Evolutionary conservation across 1,139 yeast genomes (phyloP).

Genomic region (Nakaseomyces nivariensis): DNA sequence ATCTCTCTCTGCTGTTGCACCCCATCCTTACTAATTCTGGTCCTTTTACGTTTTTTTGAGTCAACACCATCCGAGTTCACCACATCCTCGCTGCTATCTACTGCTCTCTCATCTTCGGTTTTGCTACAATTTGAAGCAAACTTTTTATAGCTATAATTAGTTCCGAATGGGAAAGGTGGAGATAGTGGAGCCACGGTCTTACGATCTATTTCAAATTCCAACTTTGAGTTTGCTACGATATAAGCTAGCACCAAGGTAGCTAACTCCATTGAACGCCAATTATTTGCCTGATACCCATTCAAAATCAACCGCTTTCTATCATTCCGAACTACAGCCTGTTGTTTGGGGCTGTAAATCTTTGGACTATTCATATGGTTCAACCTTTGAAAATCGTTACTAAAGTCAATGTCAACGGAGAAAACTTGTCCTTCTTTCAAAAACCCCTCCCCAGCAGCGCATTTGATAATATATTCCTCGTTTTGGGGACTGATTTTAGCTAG

Average conservation of each 20-base stretch:
- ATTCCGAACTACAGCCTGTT: not conserved
- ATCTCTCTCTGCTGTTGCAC: not conserved
- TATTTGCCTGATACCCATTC: not conserved
- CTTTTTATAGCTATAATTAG: not conserved
- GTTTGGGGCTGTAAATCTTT: not conserved
- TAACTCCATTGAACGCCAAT: not conserved
- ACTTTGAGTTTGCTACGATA: not conserved
- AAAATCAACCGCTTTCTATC: not conserved
- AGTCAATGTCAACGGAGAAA: not conserved
- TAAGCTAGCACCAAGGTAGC: not conserved
- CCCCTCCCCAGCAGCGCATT: not conserved
- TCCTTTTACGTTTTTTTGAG: not conserved
- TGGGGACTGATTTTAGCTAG: not conserved
- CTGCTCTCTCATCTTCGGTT: not conserved
- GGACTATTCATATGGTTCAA: not conserved
- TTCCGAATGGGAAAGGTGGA: not conserved
- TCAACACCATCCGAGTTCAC: not conserved
- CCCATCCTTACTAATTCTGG: not conserved
- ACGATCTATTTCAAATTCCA: not conserved
- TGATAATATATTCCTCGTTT: not conserved
- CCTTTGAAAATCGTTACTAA: not conserved
- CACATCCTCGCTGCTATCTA: not conserved
- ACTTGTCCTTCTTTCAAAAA: not conserved
- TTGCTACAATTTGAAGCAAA: not conserved
- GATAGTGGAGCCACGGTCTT: not conserved